A percentile compares a stretch with the other conserved stretches of the same genome.
Conservation (phyloP, 495 filamentous ascomycete genomes). For the Baudoinia panamericana region DNA sequence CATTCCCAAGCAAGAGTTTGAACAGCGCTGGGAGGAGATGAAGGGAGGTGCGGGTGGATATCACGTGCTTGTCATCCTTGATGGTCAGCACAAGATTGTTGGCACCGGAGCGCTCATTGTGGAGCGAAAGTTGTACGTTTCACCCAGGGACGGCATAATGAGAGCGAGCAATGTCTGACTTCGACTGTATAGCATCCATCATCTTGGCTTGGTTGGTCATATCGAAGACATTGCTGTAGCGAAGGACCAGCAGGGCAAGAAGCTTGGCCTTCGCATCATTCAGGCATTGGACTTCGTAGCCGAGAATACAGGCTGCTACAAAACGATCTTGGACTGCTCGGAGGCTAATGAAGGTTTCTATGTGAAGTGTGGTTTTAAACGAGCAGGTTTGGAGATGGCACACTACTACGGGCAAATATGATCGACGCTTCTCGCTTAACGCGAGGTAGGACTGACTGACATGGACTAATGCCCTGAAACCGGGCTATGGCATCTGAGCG, state of each 20-base stretch:
- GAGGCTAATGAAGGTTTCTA: constrained; percentile 95
- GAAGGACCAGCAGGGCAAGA: constrained; percentile 91
- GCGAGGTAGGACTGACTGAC: no score
- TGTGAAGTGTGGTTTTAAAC: constrained; percentile 91
- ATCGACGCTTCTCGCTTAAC: no score
- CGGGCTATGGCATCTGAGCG: no score
- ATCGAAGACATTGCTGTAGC: constrained; percentile 97
- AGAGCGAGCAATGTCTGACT: constrained; percentile 5
- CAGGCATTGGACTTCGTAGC: constrained; percentile 86
- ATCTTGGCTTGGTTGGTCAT: constrained; percentile 70
- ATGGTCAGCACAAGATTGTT: constrained; percentile 57
- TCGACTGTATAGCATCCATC: constrained; percentile 57
- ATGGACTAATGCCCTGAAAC: no score
- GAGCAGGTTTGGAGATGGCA: constrained; percentile 92
- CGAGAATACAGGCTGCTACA: constrained; percentile 78
- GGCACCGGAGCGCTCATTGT: constrained; percentile 80
- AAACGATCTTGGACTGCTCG: constrained; percentile 66
- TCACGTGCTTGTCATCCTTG: constrained; percentile 66
- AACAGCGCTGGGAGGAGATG: constrained; percentile 76
- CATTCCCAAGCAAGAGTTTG: constrained; percentile 60
- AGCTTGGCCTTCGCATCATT: constrained; percentile 82
- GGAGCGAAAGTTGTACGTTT: constrained; percentile 63
- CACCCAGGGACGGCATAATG: neutral
- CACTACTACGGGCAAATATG: constrained; percentile 59
- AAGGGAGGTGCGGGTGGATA: constrained; percentile 63